These are phyloP conservation scores for Populus hybrid DNA, from an alignment of 441 rosid species.

Conservation along the genomic window DNA sequence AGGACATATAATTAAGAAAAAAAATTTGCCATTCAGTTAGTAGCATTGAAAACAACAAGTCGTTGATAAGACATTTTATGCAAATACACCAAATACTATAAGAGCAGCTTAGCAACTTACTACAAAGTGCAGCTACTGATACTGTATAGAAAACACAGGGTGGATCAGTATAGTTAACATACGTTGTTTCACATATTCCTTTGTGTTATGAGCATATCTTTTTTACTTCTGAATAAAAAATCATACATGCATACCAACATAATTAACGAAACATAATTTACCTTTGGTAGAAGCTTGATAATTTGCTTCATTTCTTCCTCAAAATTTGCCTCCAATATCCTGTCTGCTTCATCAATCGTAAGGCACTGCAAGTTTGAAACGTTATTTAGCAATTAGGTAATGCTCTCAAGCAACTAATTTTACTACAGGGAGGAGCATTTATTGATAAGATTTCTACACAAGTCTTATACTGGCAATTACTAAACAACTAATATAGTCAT, in stretches of 20 bases:
- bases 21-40: background rate
- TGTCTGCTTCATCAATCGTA: constrained; percentile 92
- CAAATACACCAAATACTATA: background rate
- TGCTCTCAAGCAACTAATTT: background rate
- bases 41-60: background rate
- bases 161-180: background rate
- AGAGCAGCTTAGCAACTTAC: background rate
- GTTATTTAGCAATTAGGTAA: background rate
- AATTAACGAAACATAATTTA: constrained; percentile 22
- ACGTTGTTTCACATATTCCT: background rate
- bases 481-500: background rate
- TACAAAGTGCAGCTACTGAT: background rate
- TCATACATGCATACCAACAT: background rate
- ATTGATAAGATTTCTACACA: background rate
- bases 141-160: background rate
- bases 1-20: background rate
- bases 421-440: background rate
- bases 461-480: background rate
- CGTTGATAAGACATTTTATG: background rate
- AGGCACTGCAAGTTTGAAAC: constrained; percentile 63
- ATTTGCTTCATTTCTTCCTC: constrained; percentile 99
- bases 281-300: constrained; percentile 83
- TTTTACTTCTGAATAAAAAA: background rate
- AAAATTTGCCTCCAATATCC: constrained; percentile 92
- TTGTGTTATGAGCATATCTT: background rate